Evolutionary conservation across 2,329 filamentous ascomycete species (phyloP), one percentile per base, ranked within the genome.

Genomic region (Aspergillus transmontanensis): DNA sequence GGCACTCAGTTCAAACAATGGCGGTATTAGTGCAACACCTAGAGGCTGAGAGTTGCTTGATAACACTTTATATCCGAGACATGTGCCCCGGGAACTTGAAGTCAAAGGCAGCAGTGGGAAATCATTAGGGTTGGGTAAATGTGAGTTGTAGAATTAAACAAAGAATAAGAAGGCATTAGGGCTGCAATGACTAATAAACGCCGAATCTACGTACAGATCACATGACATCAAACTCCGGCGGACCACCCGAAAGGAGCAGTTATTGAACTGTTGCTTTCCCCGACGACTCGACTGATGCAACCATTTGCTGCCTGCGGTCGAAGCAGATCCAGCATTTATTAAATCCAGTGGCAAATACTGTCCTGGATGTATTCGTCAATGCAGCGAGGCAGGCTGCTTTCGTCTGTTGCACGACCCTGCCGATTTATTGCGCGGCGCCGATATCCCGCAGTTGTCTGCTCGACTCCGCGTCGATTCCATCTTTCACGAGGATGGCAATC

Each of bases 301-400:
- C 30, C 19, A 30, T 36, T 57, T 56, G 54, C 56, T 64, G 30
- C 58, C 58, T 60, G 64, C 57, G 60, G 66, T 63, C 63, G 67
- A 65, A 67, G 68, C 68, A 65, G 65, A 57, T 55, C 53, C 54
- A 45, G 41, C 57, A 62, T 58, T 54, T 58, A 30, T 61, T 66
- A 61, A 62, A 64, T 71, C 71, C 67, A 70, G 73, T 63, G 72
- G 71, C 70, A 63, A 57, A 30, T 26, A 57, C 60, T 65, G 68
- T 69, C 72, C 70, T 71, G 72, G 71, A 76, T 77, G 73, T 74
- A 73, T 74, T 66, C 69, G 68, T 73, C 76, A 75, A 79, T 80
- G 73, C 76, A 74, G 68, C 73, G 71, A 64, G 70, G 67, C 67
- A 70, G 75, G 69, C 73, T 77, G 64, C 71, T 76, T 61, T 72